Base-by-base conservation (phyloP, 352 stramenopile species). In the Globisporangium polare region DNA sequence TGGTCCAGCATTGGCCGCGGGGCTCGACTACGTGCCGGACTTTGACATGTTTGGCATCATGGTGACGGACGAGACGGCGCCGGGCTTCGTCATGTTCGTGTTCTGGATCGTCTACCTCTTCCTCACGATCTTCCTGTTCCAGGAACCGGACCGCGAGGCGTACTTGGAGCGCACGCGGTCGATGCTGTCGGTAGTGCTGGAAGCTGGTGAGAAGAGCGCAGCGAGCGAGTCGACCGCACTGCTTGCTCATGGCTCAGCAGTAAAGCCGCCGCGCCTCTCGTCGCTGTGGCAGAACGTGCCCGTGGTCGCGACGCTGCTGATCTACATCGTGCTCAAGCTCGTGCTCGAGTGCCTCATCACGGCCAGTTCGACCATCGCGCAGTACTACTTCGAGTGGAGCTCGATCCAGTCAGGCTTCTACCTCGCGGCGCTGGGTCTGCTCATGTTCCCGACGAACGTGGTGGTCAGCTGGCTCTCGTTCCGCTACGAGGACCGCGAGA, bases 391-490 rank as follows among this genome's bases (percentile, higher is more conserved):
- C 68, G 71, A 77, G 10, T 98, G 93, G 93, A 77, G 80, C 59
- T 88, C 85, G 27, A 92, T 77, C 39, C 72, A 85, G 46, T 88
- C 85, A 50, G 93, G 91, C 20, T 74, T 95, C 31, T 97, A 96
- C 64, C 73, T 98, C 50, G 89, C 89, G 27, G 77, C 88, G 24
- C 68, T 97, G 15, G 91, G 89, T 8, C 69, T 97, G 42, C 75
- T 97, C 46, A 96, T 97, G 84, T 96, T 98, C 63, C 94, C 94
- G 18, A 94, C 88, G 35, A 98, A 97, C 61, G 76, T 95, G 50
- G 67, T 93, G 18, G 89, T 98, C 22, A 91, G 89, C 47, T 90
- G 84, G 66, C 77, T 98, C 53, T 95, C 86, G 64, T 86, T 88
- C 57, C 82, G 77, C 18, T 97, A 96, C 60, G 88, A 97, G 65